phyloP scores from a whole-genome alignment of 2,329 filamentous ascomycete genomes.

The Alternaria triticina region DNA sequence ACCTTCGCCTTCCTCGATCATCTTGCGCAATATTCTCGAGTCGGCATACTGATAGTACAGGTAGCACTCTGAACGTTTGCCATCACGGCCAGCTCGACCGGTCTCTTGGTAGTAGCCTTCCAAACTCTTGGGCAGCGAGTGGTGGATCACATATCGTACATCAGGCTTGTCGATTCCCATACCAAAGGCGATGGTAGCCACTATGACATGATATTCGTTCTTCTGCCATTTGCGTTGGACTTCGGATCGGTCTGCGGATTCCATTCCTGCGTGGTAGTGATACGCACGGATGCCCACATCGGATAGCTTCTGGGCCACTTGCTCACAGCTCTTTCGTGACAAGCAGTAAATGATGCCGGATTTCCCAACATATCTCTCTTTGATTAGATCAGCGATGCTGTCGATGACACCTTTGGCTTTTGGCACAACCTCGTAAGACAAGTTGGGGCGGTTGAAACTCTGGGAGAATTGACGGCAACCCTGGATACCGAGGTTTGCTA shows the following conservation, averaged over 20 bases:
- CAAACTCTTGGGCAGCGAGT: slow-evolving; percentile 89
- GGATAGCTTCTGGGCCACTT: slow-evolving; percentile 73
- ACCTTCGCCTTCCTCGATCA: slow-evolving; percentile 84
- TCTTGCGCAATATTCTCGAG: slow-evolving; percentile 72
- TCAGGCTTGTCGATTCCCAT: slow-evolving; percentile 99
- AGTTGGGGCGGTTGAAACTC: slow-evolving; percentile 96
- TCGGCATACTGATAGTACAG: slow-evolving; percentile 87
- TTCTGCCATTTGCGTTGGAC: slow-evolving; percentile 85
- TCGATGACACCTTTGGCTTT: slow-evolving; percentile 69
- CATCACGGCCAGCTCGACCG: slow-evolving; percentile 90
- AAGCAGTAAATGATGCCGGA: slow-evolving; percentile 94
- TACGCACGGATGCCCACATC: slow-evolving; percentile 72
- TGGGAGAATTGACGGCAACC: slow-evolving; percentile 82
- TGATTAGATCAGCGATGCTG: slow-evolving; percentile 71
- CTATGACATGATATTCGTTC: slow-evolving; percentile 82
- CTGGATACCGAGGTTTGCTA: slow-evolving; percentile 85
- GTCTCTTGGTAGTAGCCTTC: slow-evolving; percentile 99
- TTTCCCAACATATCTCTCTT: slow-evolving; percentile 69
- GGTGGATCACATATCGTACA: slow-evolving; percentile 94
- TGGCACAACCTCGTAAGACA: slow-evolving; percentile 81
- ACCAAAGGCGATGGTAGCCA: slow-evolving; percentile 97
- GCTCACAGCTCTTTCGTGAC: slow-evolving; percentile 82
- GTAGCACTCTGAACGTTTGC: slow-evolving; percentile 84
- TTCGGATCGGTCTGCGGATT: slow-evolving; percentile 68
- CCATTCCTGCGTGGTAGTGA: slow-evolving; percentile 86